phyloP scores from a whole-genome alignment of 306 rosid species.

The Castanea sativa region DNA sequence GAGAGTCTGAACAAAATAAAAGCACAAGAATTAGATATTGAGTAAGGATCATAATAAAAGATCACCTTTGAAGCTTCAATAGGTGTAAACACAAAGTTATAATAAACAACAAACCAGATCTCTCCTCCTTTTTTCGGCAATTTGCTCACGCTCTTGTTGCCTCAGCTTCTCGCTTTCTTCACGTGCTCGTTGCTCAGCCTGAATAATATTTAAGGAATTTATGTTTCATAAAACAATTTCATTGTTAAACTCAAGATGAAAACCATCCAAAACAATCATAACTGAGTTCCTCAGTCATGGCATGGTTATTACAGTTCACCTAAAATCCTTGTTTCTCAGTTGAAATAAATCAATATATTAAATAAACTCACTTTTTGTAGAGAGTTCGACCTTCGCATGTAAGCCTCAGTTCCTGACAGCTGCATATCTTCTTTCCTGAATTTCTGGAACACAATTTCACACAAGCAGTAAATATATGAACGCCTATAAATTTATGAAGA shows the following conservation, averaged over 20 bases:
- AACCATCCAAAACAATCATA: not conserved
- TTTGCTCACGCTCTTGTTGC: conserved; percentile 85
- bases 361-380: conserved; percentile 78
- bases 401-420: conserved; percentile 92
- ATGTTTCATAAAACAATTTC: not conserved
- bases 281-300: not conserved
- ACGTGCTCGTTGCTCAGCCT: conserved; percentile 99
- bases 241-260: not conserved
- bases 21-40: not conserved
- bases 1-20: conserved; percentile 57
- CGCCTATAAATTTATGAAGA: not conserved
- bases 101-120: conserved; percentile 63
- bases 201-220: conserved; percentile 12
- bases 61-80: not conserved
- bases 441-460: conserved; percentile 53
- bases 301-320: not conserved
- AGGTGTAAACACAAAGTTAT: conserved; percentile 12
- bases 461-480: conserved; percentile 13
- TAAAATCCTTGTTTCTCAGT: not conserved
- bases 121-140: conserved; percentile 87
- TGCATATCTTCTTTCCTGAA: conserved; percentile 84
- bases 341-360: not conserved
- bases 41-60: conserved; percentile 6
- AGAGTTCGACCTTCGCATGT: conserved; percentile 79
- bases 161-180: conserved; percentile 95